phyloP scores from a whole-genome alignment of 306 rosid genomes.

The Sicyos edulis region DNA sequence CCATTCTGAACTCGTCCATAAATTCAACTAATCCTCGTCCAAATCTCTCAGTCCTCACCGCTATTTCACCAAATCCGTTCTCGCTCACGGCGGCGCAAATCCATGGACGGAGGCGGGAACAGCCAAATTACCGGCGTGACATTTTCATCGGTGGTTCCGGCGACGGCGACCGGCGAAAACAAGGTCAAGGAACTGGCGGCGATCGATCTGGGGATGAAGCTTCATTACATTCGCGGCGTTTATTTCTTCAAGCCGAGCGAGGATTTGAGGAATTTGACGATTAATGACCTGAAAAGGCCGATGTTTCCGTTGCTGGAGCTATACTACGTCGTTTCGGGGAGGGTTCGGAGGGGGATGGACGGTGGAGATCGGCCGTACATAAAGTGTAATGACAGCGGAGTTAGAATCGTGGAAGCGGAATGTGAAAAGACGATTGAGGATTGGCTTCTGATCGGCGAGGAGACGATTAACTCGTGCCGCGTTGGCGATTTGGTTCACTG shows the following conservation, averaged over 20 bases:
- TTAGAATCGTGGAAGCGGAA: conserved; percentile 51
- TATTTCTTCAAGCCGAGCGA: conserved; percentile 42
- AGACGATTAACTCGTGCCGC: conserved; percentile 6
- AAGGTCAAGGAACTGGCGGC: conserved; percentile 31
- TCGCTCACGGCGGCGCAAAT: background rate
- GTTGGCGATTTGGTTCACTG: conserved; percentile 31
- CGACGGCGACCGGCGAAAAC: conserved; percentile 32
- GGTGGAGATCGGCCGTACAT: conserved; percentile 39
- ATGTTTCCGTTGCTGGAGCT: conserved; percentile 46
- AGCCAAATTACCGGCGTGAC: conserved; percentile 9
- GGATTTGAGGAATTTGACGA: conserved; percentile 39
- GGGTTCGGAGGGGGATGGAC: conserved; percentile 46
- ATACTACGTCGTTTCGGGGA: conserved; percentile 44
- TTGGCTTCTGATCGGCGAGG: conserved; percentile 34
- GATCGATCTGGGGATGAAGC: conserved; percentile 64
- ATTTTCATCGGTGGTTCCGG: conserved; percentile 72
- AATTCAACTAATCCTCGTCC: background rate
- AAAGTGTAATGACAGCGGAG: conserved; percentile 75
- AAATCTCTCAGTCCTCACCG: background rate
- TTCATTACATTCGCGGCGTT: conserved; percentile 58
- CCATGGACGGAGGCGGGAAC: background rate
- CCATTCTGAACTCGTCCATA: background rate
- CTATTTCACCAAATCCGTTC: background rate
- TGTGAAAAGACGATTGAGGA: conserved; percentile 37
- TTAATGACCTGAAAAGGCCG: conserved; percentile 45